Percentiles rank a stretch among this genome's conserved stretches.
Conservation (phyloP, 345 rosid genomes). For the Pistacia integerrima region DNA sequence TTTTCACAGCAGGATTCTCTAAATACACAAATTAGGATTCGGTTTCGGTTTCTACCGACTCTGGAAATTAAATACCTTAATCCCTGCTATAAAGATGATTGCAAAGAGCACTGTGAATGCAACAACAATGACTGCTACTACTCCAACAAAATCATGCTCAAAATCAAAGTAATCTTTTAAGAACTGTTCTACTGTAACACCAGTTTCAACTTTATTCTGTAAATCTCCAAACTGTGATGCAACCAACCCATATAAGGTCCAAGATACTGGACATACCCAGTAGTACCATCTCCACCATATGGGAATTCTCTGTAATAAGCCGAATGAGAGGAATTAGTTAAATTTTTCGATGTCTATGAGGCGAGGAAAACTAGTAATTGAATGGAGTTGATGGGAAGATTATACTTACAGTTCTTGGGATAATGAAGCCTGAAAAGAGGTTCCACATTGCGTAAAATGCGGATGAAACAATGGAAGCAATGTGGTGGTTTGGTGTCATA, state of each 20-base stretch:
- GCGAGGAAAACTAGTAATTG: not conserved
- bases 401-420: constrained; percentile 41
- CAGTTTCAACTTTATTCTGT: constrained; percentile 13
- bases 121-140: constrained; percentile 19
- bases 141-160: constrained; percentile 26
- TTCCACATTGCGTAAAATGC: constrained; percentile 41
- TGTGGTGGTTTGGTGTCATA: constrained; percentile 44
- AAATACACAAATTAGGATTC: too few species aligned
- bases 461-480: constrained; percentile 35
- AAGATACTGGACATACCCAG: constrained; percentile 32
- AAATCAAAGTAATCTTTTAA: constrained; percentile 22
- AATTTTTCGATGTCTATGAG: too few species aligned
- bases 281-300: constrained; percentile 39
- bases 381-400: not conserved
- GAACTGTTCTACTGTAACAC: constrained; percentile 18
- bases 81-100: constrained; percentile 21
- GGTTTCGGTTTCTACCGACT: constrained; percentile 11
- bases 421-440: constrained; percentile 39
- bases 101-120: constrained; percentile 31
- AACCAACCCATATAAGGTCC: constrained; percentile 35
- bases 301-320: constrained; percentile 26
- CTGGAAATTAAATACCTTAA: constrained; percentile 31
- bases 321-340: not conserved
- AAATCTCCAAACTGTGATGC: constrained; percentile 34
- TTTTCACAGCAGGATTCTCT: too few species aligned